Evolutionary conservation across 2,329 filamentous ascomycete species (phyloP), one percentile per base, ranked within the genome.

Genomic region (Colletotrichum sp.): DNA sequence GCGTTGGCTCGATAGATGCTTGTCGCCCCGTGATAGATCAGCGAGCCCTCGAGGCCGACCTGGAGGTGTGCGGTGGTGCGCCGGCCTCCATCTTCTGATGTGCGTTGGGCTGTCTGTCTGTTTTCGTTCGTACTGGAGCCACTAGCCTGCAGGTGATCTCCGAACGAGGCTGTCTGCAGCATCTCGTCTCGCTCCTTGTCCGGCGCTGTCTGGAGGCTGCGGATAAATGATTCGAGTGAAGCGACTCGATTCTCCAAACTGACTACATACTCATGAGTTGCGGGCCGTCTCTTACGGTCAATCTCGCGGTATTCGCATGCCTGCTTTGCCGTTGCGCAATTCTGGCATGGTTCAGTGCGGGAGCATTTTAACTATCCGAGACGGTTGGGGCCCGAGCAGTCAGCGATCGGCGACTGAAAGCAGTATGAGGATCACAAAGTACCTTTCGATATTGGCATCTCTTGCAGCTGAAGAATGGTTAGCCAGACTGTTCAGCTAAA

Each of bases 1-100:
- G 44, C 19, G 12, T 80, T 65, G n/a, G 72, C 74, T 12, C 77
- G 78, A 63, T 81, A 82, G 13, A 83, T 82, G 69, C 81, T 82
- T 8, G 79, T 80, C 11, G 78, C 76, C 6, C 80, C 80, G 8
- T 80, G 76, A 25, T 79, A 79, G 4, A 75, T 55, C 8, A 79
- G 77, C 2, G 78, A 77, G 6, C 79, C 79, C 32, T 78, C 73
- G 11, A 76, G 62, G 27, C 70, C 72, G 9, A 76, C n/a, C 32
- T 71, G 66, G 6, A 71, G 32, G 27, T 75, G 44, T 15, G 59
- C 75, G 11, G 19, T 52, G n/a, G 15, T 49, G 27, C 15, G 39
- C 8, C 15, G 64, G 1, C n/a, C 27, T 49, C 52, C 30, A 13
- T 57, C 49, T 30, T 22, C 22, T 6, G 57, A 19, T 27, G 22